Conservation (phyloP, 1,284 basidiomycete genomes). For the Naganishia liquefaciens region DNA sequence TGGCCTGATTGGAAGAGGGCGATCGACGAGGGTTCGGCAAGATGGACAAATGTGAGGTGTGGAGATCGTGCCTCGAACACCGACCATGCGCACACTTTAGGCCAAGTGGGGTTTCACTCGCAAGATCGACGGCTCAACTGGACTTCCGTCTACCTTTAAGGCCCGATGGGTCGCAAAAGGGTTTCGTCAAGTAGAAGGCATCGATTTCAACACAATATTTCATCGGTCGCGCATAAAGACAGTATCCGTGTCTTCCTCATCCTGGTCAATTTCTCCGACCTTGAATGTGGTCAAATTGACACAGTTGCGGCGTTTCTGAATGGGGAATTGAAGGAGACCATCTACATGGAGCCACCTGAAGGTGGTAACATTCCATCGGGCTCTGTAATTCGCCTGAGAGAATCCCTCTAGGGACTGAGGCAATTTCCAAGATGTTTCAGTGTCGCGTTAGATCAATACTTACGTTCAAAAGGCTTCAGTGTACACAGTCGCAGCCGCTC, state of each 20-base stretch:
- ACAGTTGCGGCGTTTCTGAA: conserved; percentile 42
- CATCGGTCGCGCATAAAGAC: conserved; percentile 54
- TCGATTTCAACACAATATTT: conserved; percentile 56
- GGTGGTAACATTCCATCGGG: conserved; percentile 32
- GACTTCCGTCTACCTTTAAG: conserved; percentile 40
- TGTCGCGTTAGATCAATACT: conserved; percentile 28
- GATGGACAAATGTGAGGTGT: too few species aligned
- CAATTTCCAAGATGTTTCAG: conserved; percentile 36
- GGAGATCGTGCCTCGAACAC: too few species aligned
- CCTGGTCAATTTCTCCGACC: conserved; percentile 46
- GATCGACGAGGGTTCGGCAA: too few species aligned
- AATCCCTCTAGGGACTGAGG: conserved; percentile 27
- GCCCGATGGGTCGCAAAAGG: conserved; percentile 42
- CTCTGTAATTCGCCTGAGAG: conserved; percentile 3
- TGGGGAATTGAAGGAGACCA: conserved; percentile 53
- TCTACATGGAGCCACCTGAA: conserved; percentile 49
- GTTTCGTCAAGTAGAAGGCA: conserved; percentile 49
- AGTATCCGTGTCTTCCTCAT: conserved; percentile 53
- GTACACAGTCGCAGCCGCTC: too few species aligned
- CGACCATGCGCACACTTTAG: too few species aligned
- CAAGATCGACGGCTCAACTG: too few species aligned
- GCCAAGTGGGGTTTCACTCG: too few species aligned
- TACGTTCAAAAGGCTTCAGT: neutral
- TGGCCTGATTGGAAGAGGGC: too few species aligned
- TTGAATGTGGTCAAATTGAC: conserved; percentile 41